Conservation (phyloP, 2,329 filamentous ascomycete species). For the Fusarium graminum region DNA sequence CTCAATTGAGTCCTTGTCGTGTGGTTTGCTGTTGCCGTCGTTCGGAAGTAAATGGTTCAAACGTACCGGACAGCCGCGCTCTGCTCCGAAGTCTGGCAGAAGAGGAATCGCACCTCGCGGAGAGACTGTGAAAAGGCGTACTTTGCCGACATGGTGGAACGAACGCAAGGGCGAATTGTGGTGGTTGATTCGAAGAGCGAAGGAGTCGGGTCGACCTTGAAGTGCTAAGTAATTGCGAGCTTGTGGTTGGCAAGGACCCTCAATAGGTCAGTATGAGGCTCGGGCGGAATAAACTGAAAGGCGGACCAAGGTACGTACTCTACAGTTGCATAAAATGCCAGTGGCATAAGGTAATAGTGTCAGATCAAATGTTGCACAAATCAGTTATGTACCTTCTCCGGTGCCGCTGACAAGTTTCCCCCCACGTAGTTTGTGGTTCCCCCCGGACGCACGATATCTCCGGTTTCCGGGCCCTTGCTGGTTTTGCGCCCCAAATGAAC, state of each 20-base stretch:
- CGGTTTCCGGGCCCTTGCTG: constrained; percentile 30
- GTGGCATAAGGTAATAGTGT: constrained; percentile 21
- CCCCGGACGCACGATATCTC: constrained; percentile 41
- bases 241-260: constrained; percentile 50
- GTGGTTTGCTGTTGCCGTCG: constrained; percentile 7
- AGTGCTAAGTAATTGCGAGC: constrained; percentile 49
- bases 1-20: constrained; percentile 33
- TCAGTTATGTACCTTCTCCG: constrained; percentile 31
- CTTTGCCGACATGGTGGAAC: constrained; percentile 81
- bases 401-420: constrained; percentile 27
- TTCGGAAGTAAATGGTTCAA: constrained; percentile 13
- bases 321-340: constrained; percentile 24
- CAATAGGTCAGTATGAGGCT: constrained; percentile 33
- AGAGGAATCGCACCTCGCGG: constrained; percentile 96
- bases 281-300: constrained; percentile 42
- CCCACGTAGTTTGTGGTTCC: constrained; percentile 10
- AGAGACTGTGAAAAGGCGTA: constrained; percentile 90
- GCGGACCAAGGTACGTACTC: constrained; percentile 6
- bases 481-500: constrained; percentile 7
- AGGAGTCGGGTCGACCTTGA: constrained; percentile 25
- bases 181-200: constrained; percentile 9
- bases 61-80: constrained; percentile 88
- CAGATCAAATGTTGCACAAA: not conserved
- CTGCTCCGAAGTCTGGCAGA: constrained; percentile 94
- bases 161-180: not conserved